A percentile compares a stretch with the other conserved stretches of the same genome.
Evolutionary conservation across 768 basidiomycete species (phyloP).

Genomic region (Rhodotorula toruloides): DNA sequence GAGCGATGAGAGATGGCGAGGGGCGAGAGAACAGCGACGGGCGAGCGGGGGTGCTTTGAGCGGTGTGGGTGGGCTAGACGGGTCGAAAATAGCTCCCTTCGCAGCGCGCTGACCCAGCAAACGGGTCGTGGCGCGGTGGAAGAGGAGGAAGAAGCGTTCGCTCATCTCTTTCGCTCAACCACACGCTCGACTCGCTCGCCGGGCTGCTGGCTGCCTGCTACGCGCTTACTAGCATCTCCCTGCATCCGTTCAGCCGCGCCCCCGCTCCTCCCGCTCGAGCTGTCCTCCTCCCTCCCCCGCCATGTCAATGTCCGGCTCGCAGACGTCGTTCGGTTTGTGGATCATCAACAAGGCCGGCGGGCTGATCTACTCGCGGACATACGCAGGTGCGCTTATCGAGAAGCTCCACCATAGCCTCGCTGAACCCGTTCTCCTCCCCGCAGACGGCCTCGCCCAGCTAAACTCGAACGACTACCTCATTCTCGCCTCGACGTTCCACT

Average conservation of each 20-base stretch:
- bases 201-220: no score
- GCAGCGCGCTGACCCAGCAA: no score
- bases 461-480: constrained; percentile 93
- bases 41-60: background rate
- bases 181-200: no score
- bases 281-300: background rate
- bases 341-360: constrained; percentile 99
- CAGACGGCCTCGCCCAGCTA: constrained; percentile 85
- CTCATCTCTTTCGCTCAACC: no score
- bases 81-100: no score
- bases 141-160: background rate
- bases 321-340: constrained; percentile 45
- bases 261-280: background rate
- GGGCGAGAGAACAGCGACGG: background rate
- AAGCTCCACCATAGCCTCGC: background rate
- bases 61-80: background rate
- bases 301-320: constrained; percentile 1
- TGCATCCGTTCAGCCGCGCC: no score
- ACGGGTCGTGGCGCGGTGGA: no score
- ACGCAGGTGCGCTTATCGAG: constrained; percentile 61
- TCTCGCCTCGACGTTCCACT: constrained; percentile 90
- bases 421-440: background rate
- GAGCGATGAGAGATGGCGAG: background rate
- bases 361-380: constrained; percentile 85
- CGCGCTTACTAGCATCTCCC: no score